Evolutionary conservation across 495 filamentous ascomycete genomes (phyloP).

Genomic region (Achaetomiella virescens): DNA sequence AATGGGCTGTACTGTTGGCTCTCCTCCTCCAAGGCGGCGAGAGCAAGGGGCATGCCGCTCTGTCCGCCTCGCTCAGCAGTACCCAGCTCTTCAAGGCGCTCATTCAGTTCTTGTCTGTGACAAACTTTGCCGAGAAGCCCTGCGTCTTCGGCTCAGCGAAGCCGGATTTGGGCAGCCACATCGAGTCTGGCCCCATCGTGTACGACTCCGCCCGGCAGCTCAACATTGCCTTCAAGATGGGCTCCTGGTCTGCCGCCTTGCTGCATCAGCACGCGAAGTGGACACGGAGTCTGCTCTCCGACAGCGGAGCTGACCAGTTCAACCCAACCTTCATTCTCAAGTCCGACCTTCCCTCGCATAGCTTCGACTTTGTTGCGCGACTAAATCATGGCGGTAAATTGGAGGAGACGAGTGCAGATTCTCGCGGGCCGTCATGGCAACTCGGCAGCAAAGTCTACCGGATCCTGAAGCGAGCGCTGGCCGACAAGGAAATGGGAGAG

Average conservation of each 20-base stretch:
- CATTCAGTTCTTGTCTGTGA: constrained; percentile 72
- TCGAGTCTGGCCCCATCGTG: constrained; percentile 40
- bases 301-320: constrained; percentile 72
- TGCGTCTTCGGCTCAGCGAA: constrained; percentile 44
- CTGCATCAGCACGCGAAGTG: constrained; percentile 63
- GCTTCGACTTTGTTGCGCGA: constrained; percentile 58
- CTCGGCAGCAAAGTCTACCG: constrained; percentile 51
- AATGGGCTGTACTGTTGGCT: constrained; percentile 76
- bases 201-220: constrained; percentile 66
- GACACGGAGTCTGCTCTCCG: constrained; percentile 66
- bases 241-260: constrained; percentile 68
- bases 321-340: constrained; percentile 73
- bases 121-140: constrained; percentile 59
- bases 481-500: constrained; percentile 46
- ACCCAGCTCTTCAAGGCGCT: constrained; percentile 93
- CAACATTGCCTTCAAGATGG: constrained; percentile 91
- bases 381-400: constrained; percentile 18
- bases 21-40: constrained; percentile 72
- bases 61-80: constrained; percentile 76
- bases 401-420: constrained; percentile 21
- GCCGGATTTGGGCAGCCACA: constrained; percentile 27
- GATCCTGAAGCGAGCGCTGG: constrained; percentile 58
- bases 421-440: constrained; percentile 26
- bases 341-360: constrained; percentile 57
- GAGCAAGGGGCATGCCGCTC: constrained; percentile 57